These are phyloP conservation scores for Xylaria cubensis DNA, from an alignment of 495 filamentous ascomycete genomes.

Conservation along the genomic window DNA sequence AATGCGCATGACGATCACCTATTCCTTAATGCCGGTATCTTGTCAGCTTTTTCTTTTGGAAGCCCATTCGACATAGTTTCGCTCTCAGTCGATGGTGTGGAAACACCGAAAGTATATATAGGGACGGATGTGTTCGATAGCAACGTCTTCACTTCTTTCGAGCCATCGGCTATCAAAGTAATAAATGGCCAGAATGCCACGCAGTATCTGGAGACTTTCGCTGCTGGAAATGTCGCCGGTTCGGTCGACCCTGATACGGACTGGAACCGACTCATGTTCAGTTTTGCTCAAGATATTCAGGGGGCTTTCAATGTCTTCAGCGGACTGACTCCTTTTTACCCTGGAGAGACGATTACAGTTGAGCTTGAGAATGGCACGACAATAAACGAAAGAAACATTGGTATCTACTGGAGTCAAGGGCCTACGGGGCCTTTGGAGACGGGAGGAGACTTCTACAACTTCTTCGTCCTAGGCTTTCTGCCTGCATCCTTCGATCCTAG, in stretches of 20 bases:
- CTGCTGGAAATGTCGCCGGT: conserved; percentile 47
- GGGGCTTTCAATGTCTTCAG: conserved; percentile 43
- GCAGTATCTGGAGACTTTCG: conserved; percentile 51
- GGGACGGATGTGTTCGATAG: conserved; percentile 22
- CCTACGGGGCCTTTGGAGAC: conserved; percentile 52
- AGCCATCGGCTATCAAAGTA: not conserved
- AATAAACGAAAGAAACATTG: conserved; percentile 41
- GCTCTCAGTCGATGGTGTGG: conserved; percentile 57
- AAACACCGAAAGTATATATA: conserved; percentile 55
- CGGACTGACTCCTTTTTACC: conserved; percentile 54
- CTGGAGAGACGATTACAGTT: conserved; percentile 52
- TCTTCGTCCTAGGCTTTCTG: conserved; percentile 52
- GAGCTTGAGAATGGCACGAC: conserved; percentile 49
- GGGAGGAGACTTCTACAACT: conserved; percentile 58
- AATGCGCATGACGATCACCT: conserved; percentile 57
- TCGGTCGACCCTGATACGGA: conserved; percentile 56
- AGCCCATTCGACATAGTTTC: conserved; percentile 53
- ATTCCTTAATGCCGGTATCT: conserved; percentile 47
- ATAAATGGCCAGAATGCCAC: conserved; percentile 39
- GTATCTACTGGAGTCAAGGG: conserved; percentile 43
- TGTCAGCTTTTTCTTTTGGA: conserved; percentile 54
- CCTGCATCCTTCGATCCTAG: conserved; percentile 38
- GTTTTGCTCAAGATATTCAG: conserved; percentile 51
- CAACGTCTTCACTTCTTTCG: not conserved
- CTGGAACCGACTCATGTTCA: conserved; percentile 59